phyloP scores from a whole-genome alignment of 2,329 filamentous ascomycete genomes.

The Aspergillus niger region DNA sequence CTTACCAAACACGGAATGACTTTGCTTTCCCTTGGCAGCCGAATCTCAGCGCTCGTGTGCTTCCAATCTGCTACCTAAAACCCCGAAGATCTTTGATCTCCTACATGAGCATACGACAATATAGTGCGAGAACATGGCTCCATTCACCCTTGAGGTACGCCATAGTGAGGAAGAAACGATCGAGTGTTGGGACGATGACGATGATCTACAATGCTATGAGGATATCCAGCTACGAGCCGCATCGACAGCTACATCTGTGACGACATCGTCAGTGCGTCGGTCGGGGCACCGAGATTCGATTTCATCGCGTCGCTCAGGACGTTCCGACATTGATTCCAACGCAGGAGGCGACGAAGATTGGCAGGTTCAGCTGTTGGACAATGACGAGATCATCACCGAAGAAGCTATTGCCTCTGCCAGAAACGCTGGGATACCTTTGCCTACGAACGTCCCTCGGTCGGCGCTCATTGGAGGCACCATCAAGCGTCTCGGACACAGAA shows the following conservation, averaged over 20 bases:
- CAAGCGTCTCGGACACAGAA: conserved; percentile 78
- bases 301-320: conserved; percentile 78
- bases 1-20: conserved; percentile 30
- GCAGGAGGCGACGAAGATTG: conserved; percentile 78
- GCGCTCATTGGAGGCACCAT: conserved; percentile 91
- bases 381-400: conserved; percentile 79
- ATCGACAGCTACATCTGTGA: conserved; percentile 49
- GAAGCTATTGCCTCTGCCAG: conserved; percentile 87
- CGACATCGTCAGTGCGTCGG: conserved; percentile 45
- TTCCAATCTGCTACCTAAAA: conserved; percentile 22
- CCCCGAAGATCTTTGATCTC: background rate
- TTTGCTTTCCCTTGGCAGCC: conserved; percentile 22
- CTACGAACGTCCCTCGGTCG: conserved; percentile 80
- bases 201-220: conserved; percentile 50
- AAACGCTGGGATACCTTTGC: conserved; percentile 87
- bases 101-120: conserved; percentile 1
- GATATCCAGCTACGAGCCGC: conserved; percentile 49
- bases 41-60: conserved; percentile 25
- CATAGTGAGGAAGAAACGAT: conserved; percentile 41
- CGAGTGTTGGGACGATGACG: conserved; percentile 55
- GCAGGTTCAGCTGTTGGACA: conserved; percentile 79
- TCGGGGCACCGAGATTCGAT: conserved; percentile 68
- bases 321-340: conserved; percentile 76
- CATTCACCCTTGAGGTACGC: conserved; percentile 35
- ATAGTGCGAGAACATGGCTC: conserved; percentile 37